These are phyloP conservation scores for Chaetomidium leptoderma DNA, from an alignment of 495 filamentous ascomycete genomes.

Conservation along the genomic window DNA sequence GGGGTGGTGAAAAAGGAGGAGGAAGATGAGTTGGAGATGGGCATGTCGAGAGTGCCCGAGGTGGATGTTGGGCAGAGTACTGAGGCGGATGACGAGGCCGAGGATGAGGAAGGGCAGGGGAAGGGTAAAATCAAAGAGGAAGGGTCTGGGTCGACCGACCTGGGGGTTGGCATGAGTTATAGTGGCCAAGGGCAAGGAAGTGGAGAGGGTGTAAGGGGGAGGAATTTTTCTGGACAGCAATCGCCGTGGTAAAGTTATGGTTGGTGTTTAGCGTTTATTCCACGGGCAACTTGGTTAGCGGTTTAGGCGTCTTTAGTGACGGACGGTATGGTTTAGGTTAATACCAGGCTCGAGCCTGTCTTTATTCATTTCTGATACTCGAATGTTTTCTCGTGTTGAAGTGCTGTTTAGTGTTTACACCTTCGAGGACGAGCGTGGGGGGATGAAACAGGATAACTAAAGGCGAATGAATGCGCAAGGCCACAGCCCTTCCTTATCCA, in stretches of 20 bases:
- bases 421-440: too few species aligned
- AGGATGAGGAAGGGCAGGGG: neutral
- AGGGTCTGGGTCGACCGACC: conserved; percentile 32
- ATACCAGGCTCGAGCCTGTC: too few species aligned
- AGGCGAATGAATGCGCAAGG: neutral
- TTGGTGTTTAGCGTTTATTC: too few species aligned
- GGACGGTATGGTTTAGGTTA: too few species aligned
- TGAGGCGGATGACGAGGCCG: conserved; percentile 22
- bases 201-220: conserved; percentile 23
- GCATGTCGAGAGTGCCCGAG: conserved; percentile 6
- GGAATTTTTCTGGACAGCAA: neutral
- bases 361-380: too few species aligned
- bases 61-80: conserved; percentile 24
- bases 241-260: too few species aligned
- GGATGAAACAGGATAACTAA: too few species aligned
- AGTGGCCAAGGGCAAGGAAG: conserved; percentile 32
- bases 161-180: conserved; percentile 47
- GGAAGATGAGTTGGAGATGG: conserved; percentile 27
- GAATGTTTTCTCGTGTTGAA: too few species aligned
- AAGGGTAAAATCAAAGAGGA: conserved; percentile 20
- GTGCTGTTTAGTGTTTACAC: too few species aligned
- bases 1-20: conserved; percentile 27
- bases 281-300: too few species aligned
- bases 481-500: too few species aligned
- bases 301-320: too few species aligned